Base-by-base conservation (phyloP, 345 rosid genomes). In the Conringia planisiliqua region DNA sequence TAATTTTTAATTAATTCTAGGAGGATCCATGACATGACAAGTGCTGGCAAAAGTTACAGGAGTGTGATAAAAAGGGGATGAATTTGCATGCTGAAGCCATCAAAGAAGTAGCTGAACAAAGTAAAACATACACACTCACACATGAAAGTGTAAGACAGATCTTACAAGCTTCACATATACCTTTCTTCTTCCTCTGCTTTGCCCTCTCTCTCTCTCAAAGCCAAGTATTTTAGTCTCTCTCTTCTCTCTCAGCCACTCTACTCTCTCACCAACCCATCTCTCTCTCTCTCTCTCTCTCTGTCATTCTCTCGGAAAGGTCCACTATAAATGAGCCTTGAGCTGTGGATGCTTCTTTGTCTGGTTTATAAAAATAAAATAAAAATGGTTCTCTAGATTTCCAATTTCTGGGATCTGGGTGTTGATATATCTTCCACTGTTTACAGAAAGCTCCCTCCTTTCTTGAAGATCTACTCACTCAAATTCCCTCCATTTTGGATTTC, bases 381-480 rank as follows among this genome's bases (percentile, higher is more conserved):
- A 72, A 71, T 63, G 81, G 81, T 74, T 69, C 71, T 59, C 44
- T 80, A 75, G 74, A 68, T 79, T 75, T 80, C 74, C 40, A 54
- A 48, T 71, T 68, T 79, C 75, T 80, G 76, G 68, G 92, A 87
- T 85, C 89, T 82, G 82, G 68, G 83, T 79, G 46, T 52, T 75
- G 61, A 66, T 44, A 12, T 69, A 26, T 52, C 72, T 54, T 63
- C 60, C 66, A 36, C 17, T 40, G 62, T 54, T 39, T 9, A 14
- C 38, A 11, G 10, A 77, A 77, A 78, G 80, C 44, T 77, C 4
- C 2, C 14, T 77, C 56, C 63, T 77, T 71, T 71, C 80, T 57
- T 4, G 24, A 69, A 50, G 52, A 76, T 54, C 43, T 29, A 59
- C 68, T 10, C 58, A 54, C 79, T 52, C 59, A 9, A 40, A 60